Percentiles rank a stretch among this genome's conserved stretches.
phyloP scores from a whole-genome alignment of 305 asterid genomes.

The Fraxinus albicans region DNA sequence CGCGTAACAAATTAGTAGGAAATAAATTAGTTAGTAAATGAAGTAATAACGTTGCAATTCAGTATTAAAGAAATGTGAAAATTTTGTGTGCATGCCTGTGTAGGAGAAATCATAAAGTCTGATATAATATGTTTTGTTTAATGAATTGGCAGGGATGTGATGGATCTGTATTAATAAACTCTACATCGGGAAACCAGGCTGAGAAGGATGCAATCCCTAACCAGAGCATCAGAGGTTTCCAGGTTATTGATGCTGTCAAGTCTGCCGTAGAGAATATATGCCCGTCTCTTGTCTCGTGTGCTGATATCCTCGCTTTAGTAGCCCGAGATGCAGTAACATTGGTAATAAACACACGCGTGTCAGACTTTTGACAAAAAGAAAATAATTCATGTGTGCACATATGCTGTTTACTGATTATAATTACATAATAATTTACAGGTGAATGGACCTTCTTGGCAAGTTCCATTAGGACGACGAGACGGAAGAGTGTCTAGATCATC shows the following conservation, averaged over 20 bases:
- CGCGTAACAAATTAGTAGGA: neutral
- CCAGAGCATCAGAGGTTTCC: slow-evolving; percentile 44
- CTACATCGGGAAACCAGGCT: slow-evolving; percentile 34
- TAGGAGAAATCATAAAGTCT: neutral
- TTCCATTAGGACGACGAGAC: slow-evolving; percentile 68
- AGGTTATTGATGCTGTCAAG: slow-evolving; percentile 47
- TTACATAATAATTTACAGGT: slow-evolving; percentile 27
- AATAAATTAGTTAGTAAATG: neutral
- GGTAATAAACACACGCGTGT: slow-evolving; percentile 20
- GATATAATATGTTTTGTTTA: neutral
- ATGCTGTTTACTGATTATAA: neutral
- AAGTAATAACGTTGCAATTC: neutral
- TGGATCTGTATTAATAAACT: slow-evolving; percentile 49
- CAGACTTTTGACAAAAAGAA: neutral
- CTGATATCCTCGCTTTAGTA: slow-evolving; percentile 49
- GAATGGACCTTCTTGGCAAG: slow-evolving; percentile 65
- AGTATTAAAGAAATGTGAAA: neutral
- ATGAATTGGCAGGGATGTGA: slow-evolving; percentile 46
- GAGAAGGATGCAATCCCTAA: slow-evolving; percentile 54
- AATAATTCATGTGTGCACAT: neutral
- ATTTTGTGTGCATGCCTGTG: neutral
- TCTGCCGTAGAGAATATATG: slow-evolving; percentile 41
- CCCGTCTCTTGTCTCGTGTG: slow-evolving; percentile 48
- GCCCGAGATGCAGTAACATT: slow-evolving; percentile 44
- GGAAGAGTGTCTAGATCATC: slow-evolving; percentile 47